Evolutionary conservation across 2,329 filamentous ascomycete species (phyloP), one percentile per base, ranked within the genome.

Genomic region (Beauveria bassiana): DNA sequence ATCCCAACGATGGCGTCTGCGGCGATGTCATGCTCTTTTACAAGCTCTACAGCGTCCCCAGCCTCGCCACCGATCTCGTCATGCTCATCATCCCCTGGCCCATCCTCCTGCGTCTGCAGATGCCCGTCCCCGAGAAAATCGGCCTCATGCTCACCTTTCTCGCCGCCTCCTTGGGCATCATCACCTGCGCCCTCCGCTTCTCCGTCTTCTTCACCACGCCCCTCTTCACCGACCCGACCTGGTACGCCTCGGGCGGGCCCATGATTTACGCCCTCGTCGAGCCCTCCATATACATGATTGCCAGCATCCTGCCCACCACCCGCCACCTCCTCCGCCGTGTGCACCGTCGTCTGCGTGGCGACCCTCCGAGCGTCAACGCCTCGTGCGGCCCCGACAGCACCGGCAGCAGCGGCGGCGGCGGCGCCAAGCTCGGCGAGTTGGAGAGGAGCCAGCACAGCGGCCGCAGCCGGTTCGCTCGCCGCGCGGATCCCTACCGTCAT

Each of bases 201-300:
- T 53, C 62, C 28, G 62, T 63, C 53, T 63, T 63, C 46, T 63
- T 63, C 54, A 63, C 62, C 14, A 49, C 50, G 28, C 62, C 62
- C 26, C 58, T 63, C 24, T 63, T 63, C n/a, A 43, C 18, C 12
- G 62, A 63, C 22, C 62, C 62, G 18, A 63, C 62, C 18, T 63
- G 62, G 62, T 63, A 63, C 38, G 62, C 62, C 38, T 63, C 62
- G 12, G 62, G 62, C 28, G 62, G 62, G 10, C 59, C 62, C 45
- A 63, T 63, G 59, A 61, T 63, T 10, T 63, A 63, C 54, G 59
- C 62, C 18, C 62, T 63, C 43, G 62, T 63, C 62, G 62, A 63
- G 46, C 62, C 62, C 22, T 61, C 59, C 16, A 63, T 61, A 28
- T 63, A 63, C 58, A 63, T 63, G 62, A 61, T 63, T 38, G 62